Percentiles rank a stretch among this genome's conserved stretches.
phyloP scores from a whole-genome alignment of 1,284 basidiomycete genomes.

The Apiotrichum gamsii region DNA sequence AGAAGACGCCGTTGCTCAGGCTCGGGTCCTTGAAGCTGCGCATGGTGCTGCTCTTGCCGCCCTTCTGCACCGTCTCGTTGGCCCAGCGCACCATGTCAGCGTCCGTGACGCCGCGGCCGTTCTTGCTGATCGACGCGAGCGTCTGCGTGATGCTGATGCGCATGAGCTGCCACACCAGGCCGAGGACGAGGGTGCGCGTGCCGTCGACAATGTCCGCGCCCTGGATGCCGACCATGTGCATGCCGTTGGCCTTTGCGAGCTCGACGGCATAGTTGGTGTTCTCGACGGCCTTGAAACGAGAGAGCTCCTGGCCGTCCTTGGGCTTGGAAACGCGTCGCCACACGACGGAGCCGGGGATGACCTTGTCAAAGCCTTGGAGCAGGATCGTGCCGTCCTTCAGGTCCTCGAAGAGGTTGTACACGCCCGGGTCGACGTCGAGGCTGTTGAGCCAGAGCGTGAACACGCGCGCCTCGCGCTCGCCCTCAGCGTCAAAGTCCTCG shows the following conservation, averaged over 20 bases:
- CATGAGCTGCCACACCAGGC: conserved; percentile 98
- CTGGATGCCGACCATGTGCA: conserved; percentile 97
- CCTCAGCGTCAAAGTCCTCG: conserved; percentile 98
- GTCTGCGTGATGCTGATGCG: conserved; percentile 83
- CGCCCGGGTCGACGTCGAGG: conserved; percentile 88
- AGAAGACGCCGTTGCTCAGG: conserved; percentile 85
- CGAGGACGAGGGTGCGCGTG: conserved; percentile 81
- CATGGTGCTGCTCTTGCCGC: conserved; percentile 61
- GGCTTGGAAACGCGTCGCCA: conserved; percentile 94
- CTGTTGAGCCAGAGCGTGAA: conserved; percentile 98
- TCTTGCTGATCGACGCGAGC: conserved; percentile 67
- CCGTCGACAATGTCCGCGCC: conserved; percentile 96
- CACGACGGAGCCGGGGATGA: conserved; percentile 81
- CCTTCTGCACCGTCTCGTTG: conserved; percentile 76
- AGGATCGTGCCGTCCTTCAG: conserved; percentile 83
- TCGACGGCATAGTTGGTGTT: conserved; percentile 97
- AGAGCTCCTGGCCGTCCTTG: conserved; percentile 76
- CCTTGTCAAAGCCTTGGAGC: conserved; percentile 93
- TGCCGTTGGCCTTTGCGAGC: conserved; percentile 80
- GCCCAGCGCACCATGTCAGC: conserved; percentile 95
- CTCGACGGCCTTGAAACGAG: conserved; percentile 94
- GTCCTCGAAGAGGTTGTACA: conserved; percentile 95
- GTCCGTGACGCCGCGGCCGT: conserved; percentile 75
- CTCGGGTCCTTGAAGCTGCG: conserved; percentile 90
- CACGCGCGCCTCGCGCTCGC: conserved; percentile 93